These are phyloP conservation scores for Sporothrix brunneoviolacea DNA, from an alignment of 2,329 filamentous ascomycete species.

Conservation along the genomic window DNA sequence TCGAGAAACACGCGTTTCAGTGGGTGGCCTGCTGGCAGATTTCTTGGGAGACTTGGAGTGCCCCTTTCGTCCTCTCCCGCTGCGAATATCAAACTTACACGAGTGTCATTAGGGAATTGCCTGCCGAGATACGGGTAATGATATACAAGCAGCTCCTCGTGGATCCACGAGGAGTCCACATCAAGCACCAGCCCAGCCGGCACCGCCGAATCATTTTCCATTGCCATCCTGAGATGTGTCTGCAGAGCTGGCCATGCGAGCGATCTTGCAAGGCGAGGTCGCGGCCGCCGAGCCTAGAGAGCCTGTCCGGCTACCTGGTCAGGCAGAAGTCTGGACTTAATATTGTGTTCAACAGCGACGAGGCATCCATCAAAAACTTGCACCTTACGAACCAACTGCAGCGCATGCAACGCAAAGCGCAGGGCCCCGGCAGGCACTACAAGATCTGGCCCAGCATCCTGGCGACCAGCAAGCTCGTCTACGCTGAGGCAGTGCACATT, in stretches of 20 bases:
- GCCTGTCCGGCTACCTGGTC: neutral
- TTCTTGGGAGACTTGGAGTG: too few species aligned
- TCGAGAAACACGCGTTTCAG: too few species aligned
- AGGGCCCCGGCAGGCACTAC: neutral
- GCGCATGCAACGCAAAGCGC: neutral
- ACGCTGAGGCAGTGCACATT: neutral
- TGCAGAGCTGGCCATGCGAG: neutral
- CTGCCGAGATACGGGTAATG: slow-evolving; percentile 39
- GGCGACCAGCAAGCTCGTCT: neutral
- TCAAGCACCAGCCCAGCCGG: neutral
- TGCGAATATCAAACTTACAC: too few species aligned
- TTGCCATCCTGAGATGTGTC: neutral
- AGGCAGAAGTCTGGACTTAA: neutral
- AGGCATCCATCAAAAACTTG: neutral
- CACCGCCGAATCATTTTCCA: neutral
- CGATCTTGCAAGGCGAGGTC: neutral
- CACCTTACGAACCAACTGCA: too few species aligned
- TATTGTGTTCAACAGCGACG: neutral
- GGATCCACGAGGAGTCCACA: neutral
- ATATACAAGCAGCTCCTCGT: slow-evolving; percentile 14
- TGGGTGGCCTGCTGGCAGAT: too few species aligned
- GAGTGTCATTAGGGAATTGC: slow-evolving; percentile 34
- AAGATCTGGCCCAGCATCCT: slow-evolving; percentile 1
- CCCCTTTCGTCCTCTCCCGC: too few species aligned
- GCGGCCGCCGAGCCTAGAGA: neutral